phyloP scores from a whole-genome alignment of 2,329 filamentous ascomycete species.

The Fusarium illudens region DNA sequence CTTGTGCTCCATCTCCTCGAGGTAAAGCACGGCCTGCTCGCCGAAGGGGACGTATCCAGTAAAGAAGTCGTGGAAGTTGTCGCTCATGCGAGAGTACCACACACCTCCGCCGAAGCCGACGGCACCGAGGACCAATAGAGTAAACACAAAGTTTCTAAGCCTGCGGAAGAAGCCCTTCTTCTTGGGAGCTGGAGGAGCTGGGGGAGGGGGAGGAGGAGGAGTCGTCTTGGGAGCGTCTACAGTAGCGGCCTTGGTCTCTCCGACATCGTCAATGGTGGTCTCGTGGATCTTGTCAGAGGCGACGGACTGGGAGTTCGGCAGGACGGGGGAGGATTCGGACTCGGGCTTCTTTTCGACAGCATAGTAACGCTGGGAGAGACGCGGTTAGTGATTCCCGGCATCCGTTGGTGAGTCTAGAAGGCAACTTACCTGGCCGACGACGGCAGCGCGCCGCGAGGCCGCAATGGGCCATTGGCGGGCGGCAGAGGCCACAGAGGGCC shows the following conservation, averaged over 20 bases:
- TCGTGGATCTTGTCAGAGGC: conserved; percentile 57
- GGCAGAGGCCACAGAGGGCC: conserved; percentile 60
- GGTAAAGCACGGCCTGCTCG: conserved; percentile 92
- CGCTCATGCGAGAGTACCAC: conserved; percentile 90
- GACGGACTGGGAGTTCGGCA: conserved; percentile 63
- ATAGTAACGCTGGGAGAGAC: conserved; percentile 61
- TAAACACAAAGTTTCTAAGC: conserved; percentile 79
- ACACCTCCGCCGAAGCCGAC: conserved; percentile 87
- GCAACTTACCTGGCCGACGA: conserved; percentile 47
- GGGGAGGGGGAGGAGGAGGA: conserved; percentile 41
- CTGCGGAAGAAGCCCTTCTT: conserved; percentile 74
- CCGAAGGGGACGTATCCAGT: conserved; percentile 96
- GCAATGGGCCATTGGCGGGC: conserved; percentile 66
- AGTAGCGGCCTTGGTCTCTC: conserved; percentile 50
- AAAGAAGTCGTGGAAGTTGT: conserved; percentile 99
- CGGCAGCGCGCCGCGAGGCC: conserved; percentile 46
- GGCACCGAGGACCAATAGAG: conserved; percentile 77
- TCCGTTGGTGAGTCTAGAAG: conserved; percentile 48
- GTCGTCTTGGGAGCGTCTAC: conserved; percentile 50
- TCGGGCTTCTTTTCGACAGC: conserved; percentile 63
- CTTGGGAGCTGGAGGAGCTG: conserved; percentile 45
- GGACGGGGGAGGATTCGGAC: conserved; percentile 56
- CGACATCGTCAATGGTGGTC: conserved; percentile 50
- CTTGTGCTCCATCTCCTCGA: conserved; percentile 93
- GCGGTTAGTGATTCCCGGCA: conserved; percentile 44